phyloP scores from a whole-genome alignment of 805 yeast species.

The Yarrowia sp. region DNA sequence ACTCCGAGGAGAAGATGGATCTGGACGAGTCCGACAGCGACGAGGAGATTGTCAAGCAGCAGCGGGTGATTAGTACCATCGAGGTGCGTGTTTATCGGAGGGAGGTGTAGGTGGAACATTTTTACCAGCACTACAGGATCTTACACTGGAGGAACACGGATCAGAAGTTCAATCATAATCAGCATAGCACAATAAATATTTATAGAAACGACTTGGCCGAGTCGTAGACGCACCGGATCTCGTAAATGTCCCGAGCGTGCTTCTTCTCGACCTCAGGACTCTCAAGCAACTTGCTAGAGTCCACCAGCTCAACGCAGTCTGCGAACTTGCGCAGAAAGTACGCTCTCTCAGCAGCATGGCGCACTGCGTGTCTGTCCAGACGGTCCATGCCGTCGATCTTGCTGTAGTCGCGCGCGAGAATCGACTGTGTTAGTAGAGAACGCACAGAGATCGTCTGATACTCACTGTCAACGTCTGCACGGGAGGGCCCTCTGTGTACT shows the following conservation, averaged over 20 bases:
- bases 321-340: constrained; percentile 55
- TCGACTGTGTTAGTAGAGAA: constrained; percentile 15
- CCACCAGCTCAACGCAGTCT: constrained; percentile 50
- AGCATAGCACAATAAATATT: not conserved
- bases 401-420: constrained; percentile 13
- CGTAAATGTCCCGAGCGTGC: constrained; percentile 46
- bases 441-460: not conserved
- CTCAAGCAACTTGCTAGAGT: constrained; percentile 45
- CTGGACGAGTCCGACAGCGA: constrained; percentile 25
- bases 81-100: constrained; percentile 43
- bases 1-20: not conserved
- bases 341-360: constrained; percentile 61
- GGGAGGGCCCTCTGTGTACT: constrained; percentile 59
- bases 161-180: too few species aligned
- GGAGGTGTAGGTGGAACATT: not conserved
- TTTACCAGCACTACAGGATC: too few species aligned
- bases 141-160: not conserved
- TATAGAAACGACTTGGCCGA: not conserved
- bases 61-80: constrained; percentile 45
- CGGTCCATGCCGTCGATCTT: constrained; percentile 40
- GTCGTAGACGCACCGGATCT: constrained; percentile 45
- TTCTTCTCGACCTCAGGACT: constrained; percentile 45
- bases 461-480: constrained; percentile 24
- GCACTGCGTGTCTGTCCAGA: constrained; percentile 53
- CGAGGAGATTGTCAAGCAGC: constrained; percentile 36